A percentile compares a stretch with the other conserved stretches of the same genome.
Evolutionary conservation across 495 filamentous ascomycete species (phyloP).

Genomic region (Aspergillus egyptiacus): DNA sequence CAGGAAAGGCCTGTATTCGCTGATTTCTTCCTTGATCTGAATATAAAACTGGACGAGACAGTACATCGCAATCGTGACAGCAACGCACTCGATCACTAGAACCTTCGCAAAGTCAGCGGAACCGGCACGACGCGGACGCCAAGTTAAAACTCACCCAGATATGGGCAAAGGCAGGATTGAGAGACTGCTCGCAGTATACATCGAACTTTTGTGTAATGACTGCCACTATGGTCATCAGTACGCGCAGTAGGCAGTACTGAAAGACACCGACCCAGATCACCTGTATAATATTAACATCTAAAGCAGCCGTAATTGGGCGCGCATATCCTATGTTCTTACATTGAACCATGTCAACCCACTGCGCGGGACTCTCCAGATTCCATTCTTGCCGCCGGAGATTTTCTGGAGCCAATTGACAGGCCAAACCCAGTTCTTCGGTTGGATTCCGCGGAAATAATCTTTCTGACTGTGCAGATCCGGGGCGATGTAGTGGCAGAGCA

Average conservation of each 20-base stretch:
- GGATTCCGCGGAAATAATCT: constrained; percentile 70
- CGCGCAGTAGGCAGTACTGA: constrained; percentile 83
- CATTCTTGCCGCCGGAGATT: constrained; percentile 59
- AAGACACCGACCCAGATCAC: constrained; percentile 83
- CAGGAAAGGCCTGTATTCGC: constrained; percentile 66
- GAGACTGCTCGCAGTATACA: constrained; percentile 71
- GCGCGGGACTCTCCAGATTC: constrained; percentile 64
- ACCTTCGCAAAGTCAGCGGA: constrained; percentile 40
- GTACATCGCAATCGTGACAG: constrained; percentile 87
- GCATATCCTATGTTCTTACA: constrained; percentile 28
- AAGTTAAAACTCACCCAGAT: constrained; percentile 59
- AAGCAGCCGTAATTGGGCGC: too few relatives aligned
- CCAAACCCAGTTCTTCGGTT: constrained; percentile 68
- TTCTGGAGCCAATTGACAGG: constrained; percentile 60
- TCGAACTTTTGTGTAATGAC: constrained; percentile 63
- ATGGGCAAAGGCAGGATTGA: constrained; percentile 72
- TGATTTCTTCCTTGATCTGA: constrained; percentile 63
- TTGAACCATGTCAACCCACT: constrained; percentile 95
- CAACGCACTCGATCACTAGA: constrained; percentile 60
- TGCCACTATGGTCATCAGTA: constrained; percentile 76
- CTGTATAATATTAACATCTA: constrained; percentile 27
- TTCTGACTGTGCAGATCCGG: constrained; percentile 81
- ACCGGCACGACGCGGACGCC: neutral
- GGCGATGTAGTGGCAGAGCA: constrained; percentile 78
- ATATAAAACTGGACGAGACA: constrained; percentile 86